A percentile compares a stretch with the other conserved stretches of the same genome.
Conservation (phyloP, 345 rosid species). For the Hibiscus trionum region DNA sequence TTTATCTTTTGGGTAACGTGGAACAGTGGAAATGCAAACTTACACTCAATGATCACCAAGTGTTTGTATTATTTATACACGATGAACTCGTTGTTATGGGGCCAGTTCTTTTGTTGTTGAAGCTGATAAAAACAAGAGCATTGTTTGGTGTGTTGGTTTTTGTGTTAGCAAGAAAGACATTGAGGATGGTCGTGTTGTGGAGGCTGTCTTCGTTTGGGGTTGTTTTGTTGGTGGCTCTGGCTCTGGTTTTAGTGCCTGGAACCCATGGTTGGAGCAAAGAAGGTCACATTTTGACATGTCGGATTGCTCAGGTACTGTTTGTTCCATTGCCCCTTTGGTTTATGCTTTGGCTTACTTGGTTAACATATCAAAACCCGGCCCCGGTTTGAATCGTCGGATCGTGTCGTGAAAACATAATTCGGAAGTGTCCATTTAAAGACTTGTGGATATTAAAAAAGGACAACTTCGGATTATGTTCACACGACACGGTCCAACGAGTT, state of each 20-base stretch:
- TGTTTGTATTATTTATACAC: constrained; percentile 2
- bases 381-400: too few relatives aligned
- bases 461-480: too few relatives aligned
- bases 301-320: constrained; percentile 67
- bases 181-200: constrained; percentile 19
- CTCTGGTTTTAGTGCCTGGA: constrained; percentile 28
- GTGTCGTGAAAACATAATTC: too few relatives aligned
- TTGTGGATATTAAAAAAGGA: too few relatives aligned
- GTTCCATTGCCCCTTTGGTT: neutral
- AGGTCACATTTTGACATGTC: constrained; percentile 79
- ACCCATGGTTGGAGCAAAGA: constrained; percentile 83
- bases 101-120: constrained; percentile 12
- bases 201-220: constrained; percentile 19
- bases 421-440: too few relatives aligned
- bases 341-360: neutral
- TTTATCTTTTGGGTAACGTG: constrained; percentile 11
- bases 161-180: neutral
- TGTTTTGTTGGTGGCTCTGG: constrained; percentile 24
- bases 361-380: too few relatives aligned
- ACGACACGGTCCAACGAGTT: too few relatives aligned
- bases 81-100: constrained; percentile 6
- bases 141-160: neutral
- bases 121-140: neutral
- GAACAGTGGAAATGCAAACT: constrained; percentile 24
- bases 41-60: constrained; percentile 49